Evolutionary conservation across 768 basidiomycete genomes (phyloP).

Genomic region (Clitopilus hobsonii): DNA sequence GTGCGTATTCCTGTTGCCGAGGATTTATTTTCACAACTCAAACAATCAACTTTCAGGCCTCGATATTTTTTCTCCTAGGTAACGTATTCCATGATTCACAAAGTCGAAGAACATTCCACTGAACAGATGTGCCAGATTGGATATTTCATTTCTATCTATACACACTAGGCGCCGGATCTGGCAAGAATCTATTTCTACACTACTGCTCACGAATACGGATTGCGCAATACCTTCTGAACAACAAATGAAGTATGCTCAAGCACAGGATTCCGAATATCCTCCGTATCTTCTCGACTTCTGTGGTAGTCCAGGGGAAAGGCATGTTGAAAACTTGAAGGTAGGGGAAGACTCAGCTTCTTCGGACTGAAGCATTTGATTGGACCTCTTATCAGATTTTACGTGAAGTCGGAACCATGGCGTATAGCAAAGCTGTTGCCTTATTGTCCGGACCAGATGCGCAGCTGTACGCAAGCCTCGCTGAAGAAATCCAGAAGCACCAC

Average conservation of each 20-base stretch:
- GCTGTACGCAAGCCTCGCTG: constrained; percentile 43
- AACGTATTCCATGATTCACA: constrained; percentile 10
- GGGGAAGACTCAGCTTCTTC: neutral
- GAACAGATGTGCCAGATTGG: constrained; percentile 35
- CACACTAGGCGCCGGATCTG: constrained; percentile 71
- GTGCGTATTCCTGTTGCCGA: constrained; percentile 33
- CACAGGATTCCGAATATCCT: constrained; percentile 52
- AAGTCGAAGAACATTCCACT: neutral
- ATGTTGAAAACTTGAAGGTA: constrained; percentile 78
- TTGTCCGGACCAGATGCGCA: constrained; percentile 40
- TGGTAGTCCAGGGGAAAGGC: constrained; percentile 64
- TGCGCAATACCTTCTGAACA: constrained; percentile 57
- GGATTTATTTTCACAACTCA: neutral
- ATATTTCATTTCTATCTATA: constrained; percentile 48
- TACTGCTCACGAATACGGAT: constrained; percentile 57
- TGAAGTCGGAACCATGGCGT: constrained; percentile 57
- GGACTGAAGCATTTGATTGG: neutral
- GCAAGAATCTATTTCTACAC: constrained; percentile 70
- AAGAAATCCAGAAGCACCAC: constrained; percentile 49
- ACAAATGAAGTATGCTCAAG: constrained; percentile 54
- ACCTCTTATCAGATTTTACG: constrained; percentile 78
- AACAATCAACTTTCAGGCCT: constrained; percentile 40
- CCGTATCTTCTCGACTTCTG: constrained; percentile 66
- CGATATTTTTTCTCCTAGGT: constrained; percentile 79
- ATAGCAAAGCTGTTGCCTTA: constrained; percentile 46